Evolutionary conservation across 176 grass and related monocot genomes (phyloP).

Genomic region (barley (Hordeum vulgare)): MorexV3_pseudomolecules_assembly NC_058521.1:156902800-156903299

Average conservation of each 20-base stretch:
- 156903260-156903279: neutral
- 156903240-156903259: neutral
- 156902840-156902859: neutral
- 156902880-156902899: neutral
- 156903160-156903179: neutral
- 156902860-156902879: neutral
- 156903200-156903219: neutral
- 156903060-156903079: neutral
- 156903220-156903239: neutral
- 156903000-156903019: neutral
- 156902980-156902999: neutral
- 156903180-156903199: neutral
- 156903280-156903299: neutral
- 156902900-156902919: neutral
- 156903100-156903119: neutral
- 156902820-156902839: neutral
- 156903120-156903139: neutral
- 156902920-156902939: neutral
- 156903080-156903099: neutral
- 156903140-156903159: neutral
- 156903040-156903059: neutral
- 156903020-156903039: neutral
- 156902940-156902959: neutral
- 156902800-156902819: neutral
- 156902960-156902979: neutral